Base-by-base conservation (phyloP, 345 rosid species). In the Acer negundo region DNA sequence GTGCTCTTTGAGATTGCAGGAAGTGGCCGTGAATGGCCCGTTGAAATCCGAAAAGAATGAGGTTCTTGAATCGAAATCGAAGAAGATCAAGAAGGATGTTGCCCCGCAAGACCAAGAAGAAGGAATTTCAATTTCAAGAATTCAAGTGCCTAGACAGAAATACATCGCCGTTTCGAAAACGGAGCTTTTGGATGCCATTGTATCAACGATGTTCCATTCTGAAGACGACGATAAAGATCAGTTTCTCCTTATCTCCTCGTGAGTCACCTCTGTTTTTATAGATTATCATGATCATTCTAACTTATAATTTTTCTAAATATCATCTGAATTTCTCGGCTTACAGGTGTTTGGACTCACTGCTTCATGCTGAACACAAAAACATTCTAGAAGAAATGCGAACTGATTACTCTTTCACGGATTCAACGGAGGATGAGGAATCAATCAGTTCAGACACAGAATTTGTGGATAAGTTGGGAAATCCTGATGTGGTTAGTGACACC, bases 351-450 rank as follows among this genome's bases (percentile, higher is more conserved):
- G 98, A 93, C 73, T 90, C 98, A 4, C 90, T 95, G 76, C 89
- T 95, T 82, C 95, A 93, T 72, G 99, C 94, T 0, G 98, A 95
- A 81, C 97, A 95, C 81, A 95, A 90, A 83, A 76, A 69, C 81
- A 76, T 93, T 84, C 76, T 93, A 64, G 98, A 95, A 80, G 91
- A 87, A 53, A 92, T 90, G 98, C 86, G 98, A 80, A 75, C 80
- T 2, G 96, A 92, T 89, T 92, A 89, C 69, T 85, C 85, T 31
- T 80, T 77, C 22, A 61, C 83, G 73, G 82, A 85, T 19, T 85
- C 93, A 19, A 49, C 72, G 42, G 88, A 83, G 6, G 79, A 67
- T 59, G 84, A 82, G n/a, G 77, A 49, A 53, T 49, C 23, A n/a
- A 49, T 67, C 20, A 74, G 40, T 77, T 79, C 81, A 11, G 83